Evolutionary conservation across 768 basidiomycete species (phyloP), one percentile per base, ranked within the genome.

Genomic region (Xerocomus potaroensis): DNA sequence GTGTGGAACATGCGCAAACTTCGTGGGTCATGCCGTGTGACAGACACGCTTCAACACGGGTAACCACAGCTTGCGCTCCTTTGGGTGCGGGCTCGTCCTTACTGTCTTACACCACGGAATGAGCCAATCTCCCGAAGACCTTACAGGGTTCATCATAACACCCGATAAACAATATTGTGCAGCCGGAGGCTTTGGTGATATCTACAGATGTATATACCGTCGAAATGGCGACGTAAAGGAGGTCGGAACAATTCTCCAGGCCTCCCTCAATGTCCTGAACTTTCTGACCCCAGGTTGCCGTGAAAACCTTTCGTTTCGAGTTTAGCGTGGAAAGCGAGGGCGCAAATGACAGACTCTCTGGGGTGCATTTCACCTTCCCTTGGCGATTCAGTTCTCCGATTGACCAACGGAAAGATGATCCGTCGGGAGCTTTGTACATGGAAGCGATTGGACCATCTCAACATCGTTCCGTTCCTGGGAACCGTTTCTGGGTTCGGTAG

Each of bases 391-490:
- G 9, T n/a, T n/a, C n/a, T 33, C 4, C 29, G 4, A 4, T 27
- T 37, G 19, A 48, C 30, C n/a, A 29, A n/a, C 16, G 35, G 34
- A 22, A 27, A 51, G 54, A 47, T 43, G 49, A 43, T 42, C 21
- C 53, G 43, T 23, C 53, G 54, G 39, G 54, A 51, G 36, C 40
- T 56, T 24, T 39, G 48, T 1, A 47, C 45, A 10, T 50, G 48
- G 53, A 55, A 27, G 37, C 41, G 44, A 26, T 18, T 54, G 1
- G 40, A 10, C n/a, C 53, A 55, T 33, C 31, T 34, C 3, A 46
- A 50, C 33, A 35, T 55, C 19, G 53, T 54, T 22, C 43, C 53
- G n/a, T 54, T 55, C 8, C 36, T 55, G 4, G 48, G 54, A 19
- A 50, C 29, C 6, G 32, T 21, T 1, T 36, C 15, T 21, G 53